Evolutionary conservation across 257 asterid genomes (phyloP).

Genomic region (Solanum sitiens): DNA sequence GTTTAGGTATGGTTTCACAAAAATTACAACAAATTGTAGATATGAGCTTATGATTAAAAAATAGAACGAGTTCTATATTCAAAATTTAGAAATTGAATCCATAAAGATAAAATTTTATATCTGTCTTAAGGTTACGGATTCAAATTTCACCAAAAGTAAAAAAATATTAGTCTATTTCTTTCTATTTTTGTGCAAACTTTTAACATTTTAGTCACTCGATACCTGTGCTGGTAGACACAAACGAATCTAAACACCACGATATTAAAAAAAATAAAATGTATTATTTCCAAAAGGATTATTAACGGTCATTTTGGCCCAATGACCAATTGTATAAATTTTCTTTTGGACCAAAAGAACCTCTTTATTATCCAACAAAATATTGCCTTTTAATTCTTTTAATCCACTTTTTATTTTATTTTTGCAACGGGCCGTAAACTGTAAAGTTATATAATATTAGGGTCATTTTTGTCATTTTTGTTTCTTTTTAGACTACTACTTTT

Average conservation of each 20-base stretch:
- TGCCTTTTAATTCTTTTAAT: background rate
- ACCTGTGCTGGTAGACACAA: rapidly evolving
- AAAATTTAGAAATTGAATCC: background rate
- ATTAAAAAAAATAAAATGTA: background rate
- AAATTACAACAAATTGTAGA: background rate
- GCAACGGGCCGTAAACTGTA: background rate
- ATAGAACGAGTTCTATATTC: too few relatives aligned
- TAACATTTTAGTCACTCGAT: background rate
- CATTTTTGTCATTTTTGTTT: background rate
- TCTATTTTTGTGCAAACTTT: background rate
- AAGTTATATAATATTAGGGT: background rate
- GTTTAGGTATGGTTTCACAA: too few relatives aligned
- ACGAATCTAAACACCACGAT: background rate
- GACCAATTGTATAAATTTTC: background rate
- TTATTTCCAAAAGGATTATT: background rate
- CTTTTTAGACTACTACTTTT: background rate
- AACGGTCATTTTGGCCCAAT: background rate
- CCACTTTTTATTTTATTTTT: background rate
- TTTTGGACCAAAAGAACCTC: background rate
- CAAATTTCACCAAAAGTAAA: background rate
- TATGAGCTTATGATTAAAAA: background rate
- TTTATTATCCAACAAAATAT: background rate
- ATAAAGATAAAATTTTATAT: background rate
- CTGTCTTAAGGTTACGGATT: background rate
- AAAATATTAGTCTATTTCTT: background rate